Conservation (phyloP, 164 flowering plant species). For the Vitis riparia region DNA sequence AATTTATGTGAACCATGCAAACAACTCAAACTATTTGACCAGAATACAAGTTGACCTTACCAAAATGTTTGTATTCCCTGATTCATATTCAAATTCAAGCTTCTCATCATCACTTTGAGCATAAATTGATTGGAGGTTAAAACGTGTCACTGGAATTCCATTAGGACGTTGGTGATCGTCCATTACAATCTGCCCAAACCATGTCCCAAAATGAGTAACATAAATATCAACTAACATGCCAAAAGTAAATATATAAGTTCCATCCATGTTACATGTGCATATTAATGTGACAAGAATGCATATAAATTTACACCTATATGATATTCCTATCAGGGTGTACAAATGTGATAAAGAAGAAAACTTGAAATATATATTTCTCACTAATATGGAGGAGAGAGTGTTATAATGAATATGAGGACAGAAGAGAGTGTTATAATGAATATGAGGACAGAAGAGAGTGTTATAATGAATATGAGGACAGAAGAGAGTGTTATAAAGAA, state of each 20-base stretch:
- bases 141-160: conserved; percentile 91
- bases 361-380: too few relatives aligned
- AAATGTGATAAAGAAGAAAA: too few relatives aligned
- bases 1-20: not conserved
- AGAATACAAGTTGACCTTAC: conserved; percentile 33
- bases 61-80: conserved; percentile 82
- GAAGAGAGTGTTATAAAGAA: too few relatives aligned
- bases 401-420: too few relatives aligned
- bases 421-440: too few relatives aligned
- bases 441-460: too few relatives aligned
- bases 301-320: not conserved
- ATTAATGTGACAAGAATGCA: not conserved
- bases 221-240: not conserved
- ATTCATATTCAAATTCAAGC: conserved; percentile 97
- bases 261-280: too few relatives aligned
- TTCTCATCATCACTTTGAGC: conserved; percentile 94
- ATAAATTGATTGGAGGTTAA: conserved; percentile 89
- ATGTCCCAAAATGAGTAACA: not conserved
- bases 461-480: too few relatives aligned
- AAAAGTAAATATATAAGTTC: not conserved
- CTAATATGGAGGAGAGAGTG: too few relatives aligned
- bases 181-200: conserved; percentile 79
- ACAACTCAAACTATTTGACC: not conserved
- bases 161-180: conserved; percentile 91
- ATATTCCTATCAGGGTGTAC: not conserved